phyloP scores from a whole-genome alignment of 805 yeast species.

The Nakazawaea sp. region DNA sequence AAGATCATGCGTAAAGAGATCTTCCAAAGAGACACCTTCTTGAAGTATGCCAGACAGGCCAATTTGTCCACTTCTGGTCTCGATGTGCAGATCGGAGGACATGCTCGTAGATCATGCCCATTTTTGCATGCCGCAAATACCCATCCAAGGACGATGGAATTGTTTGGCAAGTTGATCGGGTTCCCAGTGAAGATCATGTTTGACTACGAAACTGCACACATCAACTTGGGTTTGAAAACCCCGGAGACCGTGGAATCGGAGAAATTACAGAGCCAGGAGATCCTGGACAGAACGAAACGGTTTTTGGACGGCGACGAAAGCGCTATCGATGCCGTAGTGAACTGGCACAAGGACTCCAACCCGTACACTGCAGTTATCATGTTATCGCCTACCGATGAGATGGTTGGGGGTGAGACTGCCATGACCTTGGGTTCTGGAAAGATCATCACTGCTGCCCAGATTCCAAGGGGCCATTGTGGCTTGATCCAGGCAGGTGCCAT shows the following conservation, averaged over 20 bases:
- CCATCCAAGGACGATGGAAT: constrained; percentile 32
- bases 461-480: constrained; percentile 20
- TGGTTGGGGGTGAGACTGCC: constrained; percentile 40
- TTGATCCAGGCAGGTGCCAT: constrained; percentile 20
- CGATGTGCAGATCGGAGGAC: constrained; percentile 29
- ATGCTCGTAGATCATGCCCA: constrained; percentile 21
- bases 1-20: constrained; percentile 48
- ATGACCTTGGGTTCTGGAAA: constrained; percentile 30
- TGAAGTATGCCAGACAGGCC: constrained; percentile 33
- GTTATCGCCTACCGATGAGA: constrained; percentile 33
- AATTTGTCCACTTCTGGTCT: constrained; percentile 19
- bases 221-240: constrained; percentile 29
- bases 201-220: constrained; percentile 34
- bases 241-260: constrained; percentile 17
- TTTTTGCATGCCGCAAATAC: constrained; percentile 33
- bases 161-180: constrained; percentile 31
- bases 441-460: constrained; percentile 15
- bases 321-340: constrained; percentile 27
- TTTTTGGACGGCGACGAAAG: constrained; percentile 25
- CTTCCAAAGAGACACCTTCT: constrained; percentile 33
- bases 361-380: constrained; percentile 37
- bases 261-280: background rate
- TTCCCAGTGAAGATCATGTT: constrained; percentile 30
- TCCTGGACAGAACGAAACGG: constrained; percentile 13
- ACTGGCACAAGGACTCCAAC: constrained; percentile 36